These are phyloP conservation scores for Xylaria intraflava DNA, from an alignment of 495 filamentous ascomycete species.

Conservation along the genomic window DNA sequence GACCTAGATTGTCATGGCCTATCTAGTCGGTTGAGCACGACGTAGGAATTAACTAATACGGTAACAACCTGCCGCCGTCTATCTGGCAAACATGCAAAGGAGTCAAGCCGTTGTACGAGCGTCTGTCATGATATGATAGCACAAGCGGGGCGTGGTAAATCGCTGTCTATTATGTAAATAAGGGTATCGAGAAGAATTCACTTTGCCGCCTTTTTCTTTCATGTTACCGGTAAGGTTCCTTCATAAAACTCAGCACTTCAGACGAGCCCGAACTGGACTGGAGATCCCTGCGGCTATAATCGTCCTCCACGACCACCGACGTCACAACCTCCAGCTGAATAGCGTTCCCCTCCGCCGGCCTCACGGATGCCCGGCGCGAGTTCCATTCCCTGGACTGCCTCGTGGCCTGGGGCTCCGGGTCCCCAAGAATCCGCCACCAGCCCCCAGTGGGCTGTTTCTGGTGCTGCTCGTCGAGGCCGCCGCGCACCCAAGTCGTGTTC, in stretches of 20 bases:
- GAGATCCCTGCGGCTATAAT: not conserved
- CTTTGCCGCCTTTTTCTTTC: not conserved
- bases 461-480: conserved; percentile 13
- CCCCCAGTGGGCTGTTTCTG: conserved; percentile 15
- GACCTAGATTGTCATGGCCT: too few species aligned
- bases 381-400: conserved; percentile 10
- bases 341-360: conserved; percentile 21
- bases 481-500: conserved; percentile 42
- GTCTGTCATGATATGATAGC: not conserved
- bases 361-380: conserved; percentile 28
- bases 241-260: not conserved
- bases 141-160: not conserved
- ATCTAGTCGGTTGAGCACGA: too few species aligned
- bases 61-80: too few species aligned
- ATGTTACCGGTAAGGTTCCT: not conserved
- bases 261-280: not conserved
- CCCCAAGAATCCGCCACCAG: conserved; percentile 10
- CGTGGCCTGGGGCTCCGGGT: conserved; percentile 2
- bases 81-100: too few species aligned
- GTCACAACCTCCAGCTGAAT: conserved; percentile 42
- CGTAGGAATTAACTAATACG: too few species aligned
- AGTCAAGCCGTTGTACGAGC: too few species aligned
- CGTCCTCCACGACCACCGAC: conserved; percentile 33
- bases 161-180: not conserved
- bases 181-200: not conserved